These are phyloP conservation scores for Selenicereus undatus DNA, from an alignment of 148 eudicot genomes.

Conservation along the genomic window DNA sequence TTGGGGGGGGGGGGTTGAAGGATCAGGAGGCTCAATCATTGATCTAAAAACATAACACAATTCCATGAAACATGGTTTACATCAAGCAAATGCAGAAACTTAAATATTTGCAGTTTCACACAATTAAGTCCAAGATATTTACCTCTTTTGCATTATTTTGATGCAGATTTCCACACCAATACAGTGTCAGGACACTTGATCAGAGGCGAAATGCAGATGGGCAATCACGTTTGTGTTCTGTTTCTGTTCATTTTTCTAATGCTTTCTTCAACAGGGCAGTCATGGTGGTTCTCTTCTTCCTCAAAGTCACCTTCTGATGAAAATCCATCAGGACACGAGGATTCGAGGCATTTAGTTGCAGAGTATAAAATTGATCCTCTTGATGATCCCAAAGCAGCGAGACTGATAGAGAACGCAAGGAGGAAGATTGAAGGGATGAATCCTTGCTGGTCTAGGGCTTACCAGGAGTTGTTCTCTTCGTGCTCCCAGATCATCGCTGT, in stretches of 20 bases:
- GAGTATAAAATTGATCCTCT: conserved; percentile 48
- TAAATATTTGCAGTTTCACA: not conserved
- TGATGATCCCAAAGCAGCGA: conserved; percentile 39
- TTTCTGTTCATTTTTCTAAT: conserved; percentile 21
- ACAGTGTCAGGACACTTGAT: not conserved
- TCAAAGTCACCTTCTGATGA: conserved; percentile 5
- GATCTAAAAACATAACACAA: not conserved
- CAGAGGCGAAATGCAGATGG: conserved; percentile 8
- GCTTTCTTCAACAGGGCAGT: conserved; percentile 21
- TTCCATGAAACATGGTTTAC: not conserved
- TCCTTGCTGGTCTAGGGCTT: conserved; percentile 65
- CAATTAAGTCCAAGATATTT: not conserved
- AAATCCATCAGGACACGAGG: conserved; percentile 8
- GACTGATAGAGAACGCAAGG: conserved; percentile 42
- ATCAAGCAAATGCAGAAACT: not conserved
- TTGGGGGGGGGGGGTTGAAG: no score
- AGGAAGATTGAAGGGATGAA: conserved; percentile 32
- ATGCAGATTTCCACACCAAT: not conserved
- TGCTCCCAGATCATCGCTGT: conserved; percentile 62
- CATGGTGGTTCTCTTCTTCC: conserved; percentile 40
- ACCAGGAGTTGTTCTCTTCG: conserved; percentile 47
- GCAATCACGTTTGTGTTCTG: not conserved
- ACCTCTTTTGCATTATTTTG: not conserved
- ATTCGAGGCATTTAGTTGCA: conserved; percentile 24
- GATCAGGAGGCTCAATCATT: no score